Evolutionary conservation across 371 early-diverging fungal species (phyloP), one percentile per base, ranked within the genome.

Genomic region (Zychaea mexicana): DNA sequence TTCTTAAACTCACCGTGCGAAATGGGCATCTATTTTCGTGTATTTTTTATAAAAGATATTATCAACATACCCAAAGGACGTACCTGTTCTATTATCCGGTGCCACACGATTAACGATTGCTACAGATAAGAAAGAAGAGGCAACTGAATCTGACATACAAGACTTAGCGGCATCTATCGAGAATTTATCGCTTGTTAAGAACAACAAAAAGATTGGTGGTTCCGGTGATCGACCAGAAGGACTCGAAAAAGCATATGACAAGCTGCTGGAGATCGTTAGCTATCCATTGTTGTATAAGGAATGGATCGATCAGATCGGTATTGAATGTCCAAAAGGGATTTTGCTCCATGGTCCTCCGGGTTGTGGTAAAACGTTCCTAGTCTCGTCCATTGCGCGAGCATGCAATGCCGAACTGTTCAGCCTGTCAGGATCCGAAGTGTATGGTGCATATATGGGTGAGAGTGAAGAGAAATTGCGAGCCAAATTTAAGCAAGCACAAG

Each of bases 321-420:
- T 96, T 19, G 92, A 95, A 56, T 88, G 89, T 54, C 96, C 96
- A 12, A 94, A 94, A 76, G 92, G 96, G 8, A 86, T 97, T 2
- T 75, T 98, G 7, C 71, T 98, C 0, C 89, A 94, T 64, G 99
- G 99, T 0, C 95, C 96, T 3, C 96, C 99, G 0, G 99, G 99
- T n/a, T 94, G 95, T 0, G 99, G 99, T 22, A 98, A 98, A 65
- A 97, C 98, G 0, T 83, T 84, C 45, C 71, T 96, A 5, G 96
- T 96, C 0, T 74, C 86, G 0, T 74, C 80, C 0, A 79, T 96
- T 1, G 87, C 94, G 17, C 64, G 73, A 28, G 71, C 72, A 2
- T 92, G 88, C 54, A 61, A 66, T 6, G 93, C 95, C 0, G 73
- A 79, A 24, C 62, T 93, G 82, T 76, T 87, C 26, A 65, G 84